A percentile compares a stretch with the other conserved stretches of the same genome.
These are phyloP conservation scores for Ceratobasidium sp. DNA, from an alignment of 1,284 basidiomycete genomes.

Conservation along the genomic window DNA sequence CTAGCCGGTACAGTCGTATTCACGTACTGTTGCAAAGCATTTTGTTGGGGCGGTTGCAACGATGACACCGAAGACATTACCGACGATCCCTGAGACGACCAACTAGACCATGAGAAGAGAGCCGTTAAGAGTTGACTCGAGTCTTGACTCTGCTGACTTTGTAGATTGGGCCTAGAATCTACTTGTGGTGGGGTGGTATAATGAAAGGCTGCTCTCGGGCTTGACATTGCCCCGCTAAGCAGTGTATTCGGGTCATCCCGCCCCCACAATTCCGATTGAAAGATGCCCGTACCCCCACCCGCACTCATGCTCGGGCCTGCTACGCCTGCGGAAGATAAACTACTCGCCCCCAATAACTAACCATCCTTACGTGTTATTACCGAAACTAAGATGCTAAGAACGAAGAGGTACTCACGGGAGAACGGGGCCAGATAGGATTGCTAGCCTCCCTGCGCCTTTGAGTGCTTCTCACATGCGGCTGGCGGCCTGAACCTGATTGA, in stretches of 20 bases:
- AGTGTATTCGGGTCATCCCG: slow-evolving; percentile 2
- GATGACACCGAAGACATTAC: neutral
- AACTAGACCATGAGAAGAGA: slow-evolving; percentile 5
- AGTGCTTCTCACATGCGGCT: neutral
- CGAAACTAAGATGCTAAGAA: neutral
- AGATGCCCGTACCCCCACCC: neutral
- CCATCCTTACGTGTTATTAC: neutral
- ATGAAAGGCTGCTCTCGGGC: neutral
- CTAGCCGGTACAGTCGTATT: neutral
- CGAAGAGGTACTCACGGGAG: slow-evolving; percentile 14
- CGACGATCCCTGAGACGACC: neutral
- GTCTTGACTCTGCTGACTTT: neutral
- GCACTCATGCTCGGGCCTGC: neutral
- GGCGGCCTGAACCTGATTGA: slow-evolving; percentile 7
- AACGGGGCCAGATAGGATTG: slow-evolving; percentile 18
- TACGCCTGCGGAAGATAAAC: neutral
- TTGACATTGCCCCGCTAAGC: neutral
- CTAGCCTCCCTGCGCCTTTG: slow-evolving; percentile 3
- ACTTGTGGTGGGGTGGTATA: slow-evolving; percentile 8
- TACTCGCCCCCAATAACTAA: slow-evolving; percentile 12
- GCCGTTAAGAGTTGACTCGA: neutral
- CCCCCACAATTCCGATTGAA: slow-evolving; percentile 4
- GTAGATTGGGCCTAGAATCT: neutral
- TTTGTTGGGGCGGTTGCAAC: neutral
- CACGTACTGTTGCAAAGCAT: neutral